Percentiles rank a stretch among this genome's conserved stretches.
phyloP scores from a whole-genome alignment of 192 early-diverging fungal species.

The Backusella circina region DNA sequence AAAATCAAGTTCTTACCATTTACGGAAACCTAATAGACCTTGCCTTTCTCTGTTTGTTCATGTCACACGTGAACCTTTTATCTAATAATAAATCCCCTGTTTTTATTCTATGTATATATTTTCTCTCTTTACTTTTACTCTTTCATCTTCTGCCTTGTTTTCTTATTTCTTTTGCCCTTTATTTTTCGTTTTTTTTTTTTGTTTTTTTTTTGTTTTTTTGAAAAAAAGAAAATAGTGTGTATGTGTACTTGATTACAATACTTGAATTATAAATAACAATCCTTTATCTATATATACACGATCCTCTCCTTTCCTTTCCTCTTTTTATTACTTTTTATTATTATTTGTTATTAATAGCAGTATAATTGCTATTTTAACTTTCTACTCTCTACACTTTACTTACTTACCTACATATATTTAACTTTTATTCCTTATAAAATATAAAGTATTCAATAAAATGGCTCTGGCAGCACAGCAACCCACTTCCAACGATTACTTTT shows the following conservation, averaged over 20 bases:
- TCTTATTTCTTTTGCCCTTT: not conserved
- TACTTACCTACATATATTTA: not conserved
- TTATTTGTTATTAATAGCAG: not conserved
- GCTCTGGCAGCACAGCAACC: slow-evolving; percentile 5
- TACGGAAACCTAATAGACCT: not conserved
- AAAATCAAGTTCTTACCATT: not conserved
- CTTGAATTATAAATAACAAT: not conserved
- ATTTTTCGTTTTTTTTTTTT: not conserved
- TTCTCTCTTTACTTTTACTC: not conserved
- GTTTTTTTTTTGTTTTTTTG: not conserved
- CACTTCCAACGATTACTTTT: slow-evolving; percentile 9
- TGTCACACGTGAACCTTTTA: slow-evolving; percentile 9
- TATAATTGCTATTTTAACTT: not conserved
- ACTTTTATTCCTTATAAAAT: not conserved
- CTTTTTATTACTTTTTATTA: not conserved
- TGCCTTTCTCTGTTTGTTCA: slow-evolving; percentile 1
- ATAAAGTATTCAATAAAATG: slow-evolving; percentile 1
- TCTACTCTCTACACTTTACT: not conserved
- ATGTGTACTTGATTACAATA: not conserved
- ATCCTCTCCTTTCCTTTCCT: not conserved
- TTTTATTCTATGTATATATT: not conserved
- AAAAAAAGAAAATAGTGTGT: not conserved
- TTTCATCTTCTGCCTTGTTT: not conserved
- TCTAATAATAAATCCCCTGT: slow-evolving; percentile 13
- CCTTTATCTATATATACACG: not conserved